These are phyloP conservation scores for Salix arbutifolia DNA, from an alignment of 345 rosid genomes.

Conservation along the genomic window DNA sequence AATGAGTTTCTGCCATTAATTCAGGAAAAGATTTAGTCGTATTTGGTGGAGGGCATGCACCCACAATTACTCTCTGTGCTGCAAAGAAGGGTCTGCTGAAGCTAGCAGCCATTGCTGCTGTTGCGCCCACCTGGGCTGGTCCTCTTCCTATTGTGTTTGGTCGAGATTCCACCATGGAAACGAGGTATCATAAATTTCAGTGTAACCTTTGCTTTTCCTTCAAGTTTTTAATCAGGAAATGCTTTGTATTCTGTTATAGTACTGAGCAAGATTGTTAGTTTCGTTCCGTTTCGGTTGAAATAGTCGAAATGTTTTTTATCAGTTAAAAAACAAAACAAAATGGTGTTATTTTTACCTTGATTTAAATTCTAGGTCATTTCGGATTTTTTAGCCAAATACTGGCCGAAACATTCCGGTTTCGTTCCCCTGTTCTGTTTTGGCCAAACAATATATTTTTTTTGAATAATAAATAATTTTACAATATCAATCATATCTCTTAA, in stretches of 20 bases:
- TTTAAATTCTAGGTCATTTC: no score
- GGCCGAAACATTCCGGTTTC: no score
- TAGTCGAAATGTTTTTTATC: no score
- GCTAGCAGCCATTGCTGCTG: slow-evolving; percentile 77
- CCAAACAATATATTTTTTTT: no score
- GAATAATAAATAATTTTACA: no score
- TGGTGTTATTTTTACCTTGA: no score
- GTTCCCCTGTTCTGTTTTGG: no score
- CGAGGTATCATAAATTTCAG: slow-evolving; percentile 45
- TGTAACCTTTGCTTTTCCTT: neutral
- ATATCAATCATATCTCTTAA: no score
- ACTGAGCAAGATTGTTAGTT: no score
- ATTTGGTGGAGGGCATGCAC: slow-evolving; percentile 91
- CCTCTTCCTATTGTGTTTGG: slow-evolving; percentile 91
- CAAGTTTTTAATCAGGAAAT: neutral
- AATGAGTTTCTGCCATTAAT: neutral
- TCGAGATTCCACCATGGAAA: slow-evolving; percentile 78
- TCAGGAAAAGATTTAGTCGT: slow-evolving; percentile 56
- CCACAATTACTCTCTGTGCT: slow-evolving; percentile 67
- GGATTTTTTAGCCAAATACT: no score
- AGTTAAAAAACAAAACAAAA: no score
- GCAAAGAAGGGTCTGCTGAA: slow-evolving; percentile 66
- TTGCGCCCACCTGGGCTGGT: slow-evolving; percentile 95
- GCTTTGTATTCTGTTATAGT: neutral
- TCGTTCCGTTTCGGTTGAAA: no score